phyloP scores from a whole-genome alignment of 768 basidiomycete species.

The Dacryopinax spathularia region DNA sequence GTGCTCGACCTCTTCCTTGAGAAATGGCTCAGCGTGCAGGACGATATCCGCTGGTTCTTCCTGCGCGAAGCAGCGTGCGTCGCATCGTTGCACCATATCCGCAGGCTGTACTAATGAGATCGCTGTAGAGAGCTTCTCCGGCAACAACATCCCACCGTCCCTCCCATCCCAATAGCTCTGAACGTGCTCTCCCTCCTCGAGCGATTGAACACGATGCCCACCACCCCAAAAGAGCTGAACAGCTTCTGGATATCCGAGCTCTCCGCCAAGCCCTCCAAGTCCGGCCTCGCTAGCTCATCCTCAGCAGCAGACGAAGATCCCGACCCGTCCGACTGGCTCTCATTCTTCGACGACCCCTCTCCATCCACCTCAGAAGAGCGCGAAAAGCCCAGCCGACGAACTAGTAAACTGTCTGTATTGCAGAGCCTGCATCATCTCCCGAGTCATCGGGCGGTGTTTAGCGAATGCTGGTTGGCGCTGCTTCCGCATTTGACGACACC shows the following conservation, averaged over 20 bases:
- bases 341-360: slow-evolving; percentile 58
- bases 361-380: slow-evolving; percentile 24
- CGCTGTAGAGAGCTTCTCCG: slow-evolving; percentile 20
- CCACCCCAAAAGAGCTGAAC: slow-evolving; percentile 50
- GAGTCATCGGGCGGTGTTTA: slow-evolving; percentile 70
- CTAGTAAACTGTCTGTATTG: slow-evolving; percentile 55
- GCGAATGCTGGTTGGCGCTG: slow-evolving; percentile 61
- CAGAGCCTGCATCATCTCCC: slow-evolving; percentile 61
- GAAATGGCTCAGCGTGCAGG: slow-evolving; percentile 61
- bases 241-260: slow-evolving; percentile 68
- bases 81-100: slow-evolving; percentile 22
- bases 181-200: slow-evolving; percentile 54
- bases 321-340: slow-evolving; percentile 48
- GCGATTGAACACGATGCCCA: slow-evolving; percentile 58
- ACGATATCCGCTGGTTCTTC: slow-evolving; percentile 84
- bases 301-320: slow-evolving; percentile 11
- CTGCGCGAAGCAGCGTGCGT: slow-evolving; percentile 53
- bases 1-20: slow-evolving; percentile 50
- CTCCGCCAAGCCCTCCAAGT: slow-evolving; percentile 39
- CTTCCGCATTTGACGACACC: slow-evolving; percentile 42
- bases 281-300: slow-evolving; percentile 28
- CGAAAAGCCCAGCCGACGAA: slow-evolving; percentile 31
- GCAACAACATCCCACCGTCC: slow-evolving; percentile 21
- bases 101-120: slow-evolving; percentile 19
- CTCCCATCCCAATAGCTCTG: slow-evolving; percentile 26